Evolutionary conservation across 345 rosid genomes (phyloP).

Genomic region (Euphorbia lathyris): DNA sequence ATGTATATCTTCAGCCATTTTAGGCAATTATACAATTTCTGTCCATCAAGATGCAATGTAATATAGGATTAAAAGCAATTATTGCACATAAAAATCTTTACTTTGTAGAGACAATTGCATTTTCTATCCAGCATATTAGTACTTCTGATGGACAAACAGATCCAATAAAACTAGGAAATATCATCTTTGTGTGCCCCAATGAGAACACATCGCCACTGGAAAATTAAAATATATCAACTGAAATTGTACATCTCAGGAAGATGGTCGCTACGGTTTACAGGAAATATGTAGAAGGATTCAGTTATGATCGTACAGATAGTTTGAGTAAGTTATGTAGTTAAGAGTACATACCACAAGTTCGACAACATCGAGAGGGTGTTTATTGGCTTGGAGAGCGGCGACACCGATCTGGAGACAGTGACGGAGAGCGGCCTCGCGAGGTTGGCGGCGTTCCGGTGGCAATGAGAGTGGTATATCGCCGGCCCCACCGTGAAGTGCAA

Average conservation of each 20-base stretch:
- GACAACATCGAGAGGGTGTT: constrained; percentile 71
- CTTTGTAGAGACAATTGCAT: background rate
- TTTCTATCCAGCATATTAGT: background rate
- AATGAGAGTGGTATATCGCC: constrained; percentile 61
- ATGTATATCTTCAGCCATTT: no score
- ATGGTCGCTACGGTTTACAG: background rate
- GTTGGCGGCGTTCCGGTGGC: constrained; percentile 57
- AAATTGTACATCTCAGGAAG: background rate
- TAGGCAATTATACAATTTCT: no score
- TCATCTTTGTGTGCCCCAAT: background rate
- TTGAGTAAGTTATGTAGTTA: background rate
- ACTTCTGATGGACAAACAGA: background rate
- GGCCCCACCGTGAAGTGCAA: constrained; percentile 88
- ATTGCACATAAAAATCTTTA: background rate
- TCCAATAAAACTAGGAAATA: background rate
- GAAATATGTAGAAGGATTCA: background rate
- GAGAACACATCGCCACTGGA: background rate
- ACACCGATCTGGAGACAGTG: constrained; percentile 84
- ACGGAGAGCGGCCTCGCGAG: constrained; percentile 77
- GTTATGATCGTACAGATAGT: background rate
- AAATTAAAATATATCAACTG: background rate
- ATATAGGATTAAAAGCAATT: no score
- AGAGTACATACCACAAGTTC: constrained; percentile 74
- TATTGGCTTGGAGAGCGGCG: constrained; percentile 63
- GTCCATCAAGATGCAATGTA: no score